Evolutionary conservation across 371 early-diverging fungal species (phyloP).

Genomic region (Dinochytrium kinnereticum): DNA sequence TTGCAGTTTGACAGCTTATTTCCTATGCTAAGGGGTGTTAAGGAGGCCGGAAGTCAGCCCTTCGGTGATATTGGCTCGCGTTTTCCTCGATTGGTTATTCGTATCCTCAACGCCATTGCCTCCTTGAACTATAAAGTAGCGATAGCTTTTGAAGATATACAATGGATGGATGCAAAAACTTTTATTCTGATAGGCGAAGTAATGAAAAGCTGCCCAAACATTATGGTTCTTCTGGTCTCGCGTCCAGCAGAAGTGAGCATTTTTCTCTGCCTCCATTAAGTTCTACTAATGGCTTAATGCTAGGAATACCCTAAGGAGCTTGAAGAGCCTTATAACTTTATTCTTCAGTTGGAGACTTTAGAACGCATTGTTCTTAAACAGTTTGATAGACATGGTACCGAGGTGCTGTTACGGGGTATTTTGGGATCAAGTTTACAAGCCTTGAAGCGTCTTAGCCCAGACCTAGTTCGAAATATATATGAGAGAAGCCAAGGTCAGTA

Average conservation of each 20-base stretch:
- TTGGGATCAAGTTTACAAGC: neutral
- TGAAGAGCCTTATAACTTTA: neutral
- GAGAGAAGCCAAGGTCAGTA: slow-evolving; percentile 1
- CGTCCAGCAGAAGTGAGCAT: neutral
- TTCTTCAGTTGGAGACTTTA: neutral
- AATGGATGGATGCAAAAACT: slow-evolving; percentile 9
- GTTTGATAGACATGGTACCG: neutral
- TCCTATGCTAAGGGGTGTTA: neutral
- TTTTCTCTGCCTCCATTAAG: neutral
- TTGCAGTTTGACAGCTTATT: neutral
- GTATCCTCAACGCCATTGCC: neutral
- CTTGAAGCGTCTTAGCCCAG: neutral
- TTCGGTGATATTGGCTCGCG: neutral
- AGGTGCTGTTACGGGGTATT: neutral
- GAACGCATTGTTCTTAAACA: neutral
- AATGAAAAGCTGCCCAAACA: neutral
- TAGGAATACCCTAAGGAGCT: neutral
- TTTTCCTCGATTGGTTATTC: neutral
- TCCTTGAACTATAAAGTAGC: neutral
- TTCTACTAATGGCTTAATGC: neutral
- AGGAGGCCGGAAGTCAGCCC: neutral
- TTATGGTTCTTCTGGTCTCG: neutral
- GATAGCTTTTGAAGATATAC: neutral
- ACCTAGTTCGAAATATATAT: neutral
- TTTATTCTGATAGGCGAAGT: neutral